Evolutionary conservation across 2,329 filamentous ascomycete species (phyloP).

Genomic region (Ceratocystis papillata): DNA sequence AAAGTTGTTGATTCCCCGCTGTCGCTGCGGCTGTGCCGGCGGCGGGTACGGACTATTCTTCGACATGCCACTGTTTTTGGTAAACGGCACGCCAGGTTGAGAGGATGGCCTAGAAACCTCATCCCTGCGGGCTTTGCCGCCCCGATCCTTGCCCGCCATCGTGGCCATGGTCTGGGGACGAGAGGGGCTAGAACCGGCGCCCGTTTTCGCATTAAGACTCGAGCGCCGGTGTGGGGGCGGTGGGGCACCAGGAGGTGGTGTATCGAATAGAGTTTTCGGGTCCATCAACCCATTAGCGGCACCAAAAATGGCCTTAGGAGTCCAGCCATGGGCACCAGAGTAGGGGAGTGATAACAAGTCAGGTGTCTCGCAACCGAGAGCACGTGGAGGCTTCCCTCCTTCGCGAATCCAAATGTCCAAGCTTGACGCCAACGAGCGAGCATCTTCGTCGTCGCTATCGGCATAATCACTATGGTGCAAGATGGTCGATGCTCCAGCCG

Average conservation of each 20-base stretch:
- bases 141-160: conserved; percentile 20
- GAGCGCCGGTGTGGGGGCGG: conserved; percentile 44
- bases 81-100: conserved; percentile 17
- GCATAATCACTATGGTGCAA: conserved; percentile 38
- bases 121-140: conserved; percentile 15
- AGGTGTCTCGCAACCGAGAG: conserved; percentile 34
- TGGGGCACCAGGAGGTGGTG: conserved; percentile 33
- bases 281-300: conserved; percentile 29
- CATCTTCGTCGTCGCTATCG: conserved; percentile 35
- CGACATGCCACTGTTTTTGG: conserved; percentile 8
- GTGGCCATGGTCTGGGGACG: conserved; percentile 16
- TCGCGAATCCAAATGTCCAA: conserved; percentile 50
- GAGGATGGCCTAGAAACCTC: conserved; percentile 21
- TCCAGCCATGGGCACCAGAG: conserved; percentile 36
- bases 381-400: conserved; percentile 37
- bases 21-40: conserved; percentile 23
- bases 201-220: conserved; percentile 42
- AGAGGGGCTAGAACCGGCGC: conserved; percentile 24
- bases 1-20: conserved; percentile 39
- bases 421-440: conserved; percentile 39
- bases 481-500: conserved; percentile 38
- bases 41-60: conserved; percentile 23
- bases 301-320: conserved; percentile 40
- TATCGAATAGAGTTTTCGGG: conserved; percentile 27
- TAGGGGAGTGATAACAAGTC: conserved; percentile 46